phyloP scores from a whole-genome alignment of 768 basidiomycete species.

The Sutorius australiensis region DNA sequence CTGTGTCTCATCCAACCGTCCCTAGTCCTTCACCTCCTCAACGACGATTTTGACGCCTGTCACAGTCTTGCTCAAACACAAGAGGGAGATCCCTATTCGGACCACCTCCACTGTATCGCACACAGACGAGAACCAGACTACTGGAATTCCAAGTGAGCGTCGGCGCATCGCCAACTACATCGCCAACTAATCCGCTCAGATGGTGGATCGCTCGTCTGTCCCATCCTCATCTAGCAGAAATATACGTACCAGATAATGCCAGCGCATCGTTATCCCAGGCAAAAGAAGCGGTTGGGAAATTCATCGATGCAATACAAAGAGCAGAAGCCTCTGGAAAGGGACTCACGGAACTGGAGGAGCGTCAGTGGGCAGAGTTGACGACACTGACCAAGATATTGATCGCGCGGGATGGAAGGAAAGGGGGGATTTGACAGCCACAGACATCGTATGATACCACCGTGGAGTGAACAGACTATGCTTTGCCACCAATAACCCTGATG shows the following conservation, averaged over 20 bases:
- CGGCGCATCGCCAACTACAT: no score
- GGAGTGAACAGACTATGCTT: neutral
- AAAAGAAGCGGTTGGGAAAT: slow-evolving; percentile 2
- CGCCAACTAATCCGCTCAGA: slow-evolving; percentile 2
- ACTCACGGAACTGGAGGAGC: slow-evolving; percentile 13
- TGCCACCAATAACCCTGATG: slow-evolving; percentile 47
- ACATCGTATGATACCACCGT: neutral
- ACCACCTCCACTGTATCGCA: slow-evolving; percentile 21
- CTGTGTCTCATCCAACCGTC: neutral
- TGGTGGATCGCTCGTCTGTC: slow-evolving; percentile 17
- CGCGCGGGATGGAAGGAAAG: slow-evolving; percentile 1
- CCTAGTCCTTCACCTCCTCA: slow-evolving; percentile 20
- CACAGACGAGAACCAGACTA: slow-evolving; percentile 27
- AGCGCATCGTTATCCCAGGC: slow-evolving; percentile 8
- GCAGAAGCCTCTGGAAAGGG: slow-evolving; percentile 11
- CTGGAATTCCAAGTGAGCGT: slow-evolving; percentile 10
- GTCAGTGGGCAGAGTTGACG: slow-evolving; percentile 20
- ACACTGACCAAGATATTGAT: slow-evolving; percentile 17
- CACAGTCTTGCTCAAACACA: slow-evolving; percentile 19
- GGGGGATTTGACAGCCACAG: neutral
- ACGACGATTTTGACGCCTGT: slow-evolving; percentile 17
- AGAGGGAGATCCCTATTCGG: slow-evolving; percentile 19
- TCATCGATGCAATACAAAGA: slow-evolving; percentile 12
- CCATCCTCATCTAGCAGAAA: slow-evolving; percentile 13
- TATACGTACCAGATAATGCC: slow-evolving; percentile 10